Evolutionary conservation across 352 stramenopile genomes (phyloP).

Genomic region (Phytophthora pluvialis): DNA sequence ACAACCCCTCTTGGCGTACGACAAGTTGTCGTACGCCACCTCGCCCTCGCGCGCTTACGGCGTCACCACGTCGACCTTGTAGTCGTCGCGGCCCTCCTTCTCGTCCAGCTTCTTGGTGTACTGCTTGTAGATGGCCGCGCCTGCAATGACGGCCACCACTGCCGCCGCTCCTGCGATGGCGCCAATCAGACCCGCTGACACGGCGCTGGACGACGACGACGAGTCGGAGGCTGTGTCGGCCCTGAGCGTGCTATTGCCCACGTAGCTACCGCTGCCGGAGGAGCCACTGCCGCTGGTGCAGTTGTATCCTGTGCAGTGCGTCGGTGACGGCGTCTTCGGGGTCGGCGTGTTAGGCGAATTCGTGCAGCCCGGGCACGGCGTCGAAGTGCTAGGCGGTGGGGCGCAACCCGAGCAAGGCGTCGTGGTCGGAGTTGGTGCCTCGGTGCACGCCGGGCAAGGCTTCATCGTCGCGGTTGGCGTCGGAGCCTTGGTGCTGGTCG

Average conservation of each 20-base stretch:
- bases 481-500: constrained; percentile 11
- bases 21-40: background rate
- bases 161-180: constrained; percentile 37
- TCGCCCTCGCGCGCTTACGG: constrained; percentile 20
- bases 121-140: constrained; percentile 45
- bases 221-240: constrained; percentile 1
- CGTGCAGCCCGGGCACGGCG: background rate
- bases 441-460: constrained; percentile 6
- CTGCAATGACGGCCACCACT: constrained; percentile 31
- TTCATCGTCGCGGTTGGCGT: constrained; percentile 4
- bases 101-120: constrained; percentile 29
- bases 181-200: constrained; percentile 31
- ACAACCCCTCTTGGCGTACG: background rate
- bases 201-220: constrained; percentile 10
- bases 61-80: constrained; percentile 31
- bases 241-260: constrained; percentile 17
- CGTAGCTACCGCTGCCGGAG: background rate
- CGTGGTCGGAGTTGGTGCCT: constrained; percentile 1
- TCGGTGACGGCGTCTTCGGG: constrained; percentile 28
- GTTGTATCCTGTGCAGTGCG: constrained; percentile 12
- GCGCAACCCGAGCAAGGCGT: background rate
- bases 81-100: constrained; percentile 15
- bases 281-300: constrained; percentile 16
- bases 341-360: background rate
- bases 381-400: background rate